Conservation (phyloP, 306 rosid species). For the Crataegus laevigata region DNA sequence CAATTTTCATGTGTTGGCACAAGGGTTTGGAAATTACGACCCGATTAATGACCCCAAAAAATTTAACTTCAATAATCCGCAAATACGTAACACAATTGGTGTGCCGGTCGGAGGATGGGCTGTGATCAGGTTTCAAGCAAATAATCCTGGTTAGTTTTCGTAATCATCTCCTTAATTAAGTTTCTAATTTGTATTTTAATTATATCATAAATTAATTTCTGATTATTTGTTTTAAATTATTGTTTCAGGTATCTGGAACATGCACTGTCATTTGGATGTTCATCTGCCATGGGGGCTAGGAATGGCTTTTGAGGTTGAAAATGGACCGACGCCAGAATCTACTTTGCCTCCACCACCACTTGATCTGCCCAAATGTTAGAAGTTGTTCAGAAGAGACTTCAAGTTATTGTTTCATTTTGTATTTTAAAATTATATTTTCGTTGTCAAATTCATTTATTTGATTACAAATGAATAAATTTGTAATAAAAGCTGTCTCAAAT, state of each 20-base stretch:
- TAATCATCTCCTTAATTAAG: background rate
- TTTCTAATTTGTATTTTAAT: background rate
- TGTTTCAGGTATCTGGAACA: conserved; percentile 48
- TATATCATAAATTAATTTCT: background rate
- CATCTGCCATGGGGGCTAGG: conserved; percentile 71
- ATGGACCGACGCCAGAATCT: conserved; percentile 26
- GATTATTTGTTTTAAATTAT: background rate
- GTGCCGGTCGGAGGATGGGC: conserved; percentile 74
- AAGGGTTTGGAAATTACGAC: conserved; percentile 57
- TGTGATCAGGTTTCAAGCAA: conserved; percentile 36
- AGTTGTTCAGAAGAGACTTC: background rate
- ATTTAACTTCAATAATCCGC: conserved; percentile 51
- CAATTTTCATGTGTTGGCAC: conserved; percentile 57
- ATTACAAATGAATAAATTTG: background rate
- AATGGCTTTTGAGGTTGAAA: conserved; percentile 44
- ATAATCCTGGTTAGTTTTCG: conserved; percentile 30
- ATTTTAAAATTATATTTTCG: background rate
- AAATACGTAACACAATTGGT: conserved; percentile 51
- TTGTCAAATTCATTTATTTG: background rate
- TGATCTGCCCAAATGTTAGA: conserved; percentile 54
- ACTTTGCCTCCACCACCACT: conserved; percentile 50
- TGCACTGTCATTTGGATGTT: conserved; percentile 58
- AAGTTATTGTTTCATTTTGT: background rate
- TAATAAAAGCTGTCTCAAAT: background rate
- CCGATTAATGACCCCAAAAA: conserved; percentile 11